Conservation (phyloP, 2,329 filamentous ascomycete genomes). For the Tolypocladium sp. region DNA sequence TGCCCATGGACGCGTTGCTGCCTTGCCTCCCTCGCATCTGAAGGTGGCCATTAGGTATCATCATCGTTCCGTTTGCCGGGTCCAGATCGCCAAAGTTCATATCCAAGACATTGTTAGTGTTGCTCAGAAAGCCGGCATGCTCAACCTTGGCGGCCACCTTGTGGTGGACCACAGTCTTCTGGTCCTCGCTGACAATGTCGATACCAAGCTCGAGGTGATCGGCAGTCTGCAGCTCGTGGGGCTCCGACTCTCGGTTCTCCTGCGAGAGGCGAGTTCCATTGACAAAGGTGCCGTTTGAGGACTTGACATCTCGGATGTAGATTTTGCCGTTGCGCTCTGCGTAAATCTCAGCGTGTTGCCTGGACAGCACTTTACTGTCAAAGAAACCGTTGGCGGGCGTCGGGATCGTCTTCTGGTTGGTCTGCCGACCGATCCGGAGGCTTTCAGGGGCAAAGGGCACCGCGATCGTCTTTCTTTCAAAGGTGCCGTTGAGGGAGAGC, state of each 20-base stretch:
- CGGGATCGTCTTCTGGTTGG: constrained; percentile 90
- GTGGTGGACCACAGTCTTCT: constrained; percentile 96
- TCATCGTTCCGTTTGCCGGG: constrained; percentile 63
- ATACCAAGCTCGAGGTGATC: constrained; percentile 94
- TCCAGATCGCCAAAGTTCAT: constrained; percentile 91
- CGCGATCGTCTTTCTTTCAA: constrained; percentile 92
- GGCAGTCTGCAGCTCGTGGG: constrained; percentile 82
- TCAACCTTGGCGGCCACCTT: constrained; percentile 97
- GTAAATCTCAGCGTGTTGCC: constrained; percentile 95
- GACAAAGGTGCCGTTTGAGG: constrained; percentile 96
- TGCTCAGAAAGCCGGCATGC: constrained; percentile 75
- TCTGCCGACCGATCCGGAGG: constrained; percentile 88
- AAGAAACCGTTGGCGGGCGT: constrained; percentile 91
- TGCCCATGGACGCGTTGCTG: constrained; percentile 54
- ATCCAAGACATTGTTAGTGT: constrained; percentile 69
- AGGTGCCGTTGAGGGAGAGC: constrained; percentile 87
- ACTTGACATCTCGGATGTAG: constrained; percentile 95
- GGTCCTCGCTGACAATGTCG: constrained; percentile 96
- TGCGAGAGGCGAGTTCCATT: constrained; percentile 84
- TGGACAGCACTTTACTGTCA: constrained; percentile 93
- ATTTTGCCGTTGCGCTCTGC: constrained; percentile 79
- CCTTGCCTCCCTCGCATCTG: constrained; percentile 62
- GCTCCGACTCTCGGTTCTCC: constrained; percentile 93
- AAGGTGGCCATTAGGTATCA: constrained; percentile 60
- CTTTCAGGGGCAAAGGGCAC: constrained; percentile 94